Conservation (phyloP, 2,329 filamentous ascomycete species). For the Monosporascus sp. region DNA sequence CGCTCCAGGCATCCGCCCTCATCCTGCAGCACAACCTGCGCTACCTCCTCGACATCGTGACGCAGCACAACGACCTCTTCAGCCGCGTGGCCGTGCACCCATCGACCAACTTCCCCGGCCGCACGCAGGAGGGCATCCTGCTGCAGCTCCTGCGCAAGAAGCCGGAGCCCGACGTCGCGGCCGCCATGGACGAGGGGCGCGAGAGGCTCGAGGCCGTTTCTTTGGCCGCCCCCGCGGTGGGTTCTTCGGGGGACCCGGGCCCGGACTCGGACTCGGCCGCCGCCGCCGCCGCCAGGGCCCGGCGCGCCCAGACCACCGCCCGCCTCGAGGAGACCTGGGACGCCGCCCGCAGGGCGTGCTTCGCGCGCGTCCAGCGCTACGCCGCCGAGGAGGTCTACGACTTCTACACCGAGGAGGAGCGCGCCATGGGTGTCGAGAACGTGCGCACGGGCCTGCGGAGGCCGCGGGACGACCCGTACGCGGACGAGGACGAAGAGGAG, state of each 20-base stretch:
- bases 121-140: conserved; percentile 60
- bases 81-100: conserved; percentile 69
- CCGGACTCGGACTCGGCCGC: background rate
- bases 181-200: conserved; percentile 62
- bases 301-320: conserved; percentile 9
- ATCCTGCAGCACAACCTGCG: conserved; percentile 68
- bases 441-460: conserved; percentile 66
- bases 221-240: background rate
- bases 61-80: conserved; percentile 62
- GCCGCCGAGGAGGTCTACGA: conserved; percentile 48
- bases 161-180: conserved; percentile 71
- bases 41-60: conserved; percentile 60
- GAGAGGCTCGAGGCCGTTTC: conserved; percentile 27
- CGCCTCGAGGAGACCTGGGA: conserved; percentile 33
- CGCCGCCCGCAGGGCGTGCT: conserved; percentile 26
- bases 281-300: background rate
- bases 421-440: conserved; percentile 58
- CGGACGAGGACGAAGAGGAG: conserved; percentile 47
- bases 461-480: conserved; percentile 51
- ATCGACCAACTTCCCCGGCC: conserved; percentile 67
- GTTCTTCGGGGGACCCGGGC: background rate
- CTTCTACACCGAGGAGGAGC: conserved; percentile 68
- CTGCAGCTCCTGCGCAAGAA: conserved; percentile 75
- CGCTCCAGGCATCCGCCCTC: conserved; percentile 64
- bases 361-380: conserved; percentile 30